These are phyloP conservation scores for Hanseniaspora valbyensis DNA, from an alignment of 805 yeast species.

Conservation along the genomic window DNA sequence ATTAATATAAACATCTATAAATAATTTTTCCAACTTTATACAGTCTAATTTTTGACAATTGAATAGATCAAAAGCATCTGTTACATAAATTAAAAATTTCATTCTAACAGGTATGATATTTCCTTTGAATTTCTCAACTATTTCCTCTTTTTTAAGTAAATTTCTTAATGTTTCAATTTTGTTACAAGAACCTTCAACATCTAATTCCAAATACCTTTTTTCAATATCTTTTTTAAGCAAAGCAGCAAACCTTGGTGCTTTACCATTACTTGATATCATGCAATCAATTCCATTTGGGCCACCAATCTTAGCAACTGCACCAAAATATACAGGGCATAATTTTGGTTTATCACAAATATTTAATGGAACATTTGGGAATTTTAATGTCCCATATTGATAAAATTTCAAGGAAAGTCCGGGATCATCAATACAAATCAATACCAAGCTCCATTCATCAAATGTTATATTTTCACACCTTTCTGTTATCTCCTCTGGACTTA, in stretches of 20 bases:
- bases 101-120: constrained; percentile 23
- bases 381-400: constrained; percentile 20
- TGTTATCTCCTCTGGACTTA: neutral
- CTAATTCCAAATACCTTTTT: constrained; percentile 17
- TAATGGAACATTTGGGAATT: constrained; percentile 24
- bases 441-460: constrained; percentile 22
- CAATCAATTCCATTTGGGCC: constrained; percentile 16
- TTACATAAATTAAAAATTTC: constrained; percentile 27
- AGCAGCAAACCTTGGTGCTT: constrained; percentile 28
- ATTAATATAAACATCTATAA: constrained; percentile 10
- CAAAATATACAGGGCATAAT: constrained; percentile 29
- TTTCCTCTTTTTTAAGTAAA: constrained; percentile 18
- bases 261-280: constrained; percentile 27
- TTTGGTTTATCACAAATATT: constrained; percentile 31
- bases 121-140: constrained; percentile 17
- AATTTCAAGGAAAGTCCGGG: constrained; percentile 21
- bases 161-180: constrained; percentile 24
- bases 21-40: constrained; percentile 17
- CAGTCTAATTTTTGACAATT: constrained; percentile 24
- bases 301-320: constrained; percentile 26
- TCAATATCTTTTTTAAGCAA: constrained; percentile 25
- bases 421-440: constrained; percentile 27
- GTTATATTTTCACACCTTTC: constrained; percentile 1
- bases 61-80: constrained; percentile 25
- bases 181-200: constrained; percentile 22